A percentile compares a stretch with the other conserved stretches of the same genome.
phyloP scores from a whole-genome alignment of 176 grass and related monocot genomes.

The Eleusine indica region DNA sequence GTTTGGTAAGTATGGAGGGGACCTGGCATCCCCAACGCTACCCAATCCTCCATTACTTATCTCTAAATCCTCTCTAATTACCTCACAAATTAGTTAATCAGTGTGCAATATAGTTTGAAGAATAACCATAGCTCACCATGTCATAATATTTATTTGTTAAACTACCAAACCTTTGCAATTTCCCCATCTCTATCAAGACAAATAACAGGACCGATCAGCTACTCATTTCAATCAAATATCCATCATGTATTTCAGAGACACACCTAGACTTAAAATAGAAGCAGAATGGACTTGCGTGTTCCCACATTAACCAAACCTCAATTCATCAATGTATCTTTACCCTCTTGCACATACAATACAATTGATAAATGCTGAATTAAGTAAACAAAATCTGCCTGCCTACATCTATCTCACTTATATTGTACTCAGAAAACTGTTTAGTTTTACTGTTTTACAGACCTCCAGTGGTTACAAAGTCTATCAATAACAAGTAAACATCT shows the following conservation, averaged over 20 bases:
- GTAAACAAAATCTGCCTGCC: conserved; percentile 27
- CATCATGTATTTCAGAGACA: no score
- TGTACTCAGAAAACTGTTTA: conserved; percentile 20
- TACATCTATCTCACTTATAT: not conserved
- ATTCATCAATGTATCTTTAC: conserved; percentile 17
- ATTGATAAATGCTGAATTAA: conserved; percentile 47
- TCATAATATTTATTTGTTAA: not conserved
- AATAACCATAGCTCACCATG: no score
- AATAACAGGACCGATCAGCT: no score
- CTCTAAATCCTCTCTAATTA: no score
- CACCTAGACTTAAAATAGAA: no score
- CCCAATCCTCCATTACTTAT: no score
- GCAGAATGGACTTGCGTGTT: not conserved
- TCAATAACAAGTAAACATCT: conserved; percentile 17
- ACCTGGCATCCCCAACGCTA: no score
- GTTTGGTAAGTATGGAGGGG: not conserved
- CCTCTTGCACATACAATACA: conserved; percentile 26
- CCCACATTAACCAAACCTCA: conserved; percentile 37
- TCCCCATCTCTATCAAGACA: not conserved
- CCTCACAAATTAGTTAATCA: no score
- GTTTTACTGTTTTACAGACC: not conserved
- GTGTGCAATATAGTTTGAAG: no score
- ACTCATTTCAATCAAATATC: no score
- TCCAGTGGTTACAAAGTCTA: conserved; percentile 17
- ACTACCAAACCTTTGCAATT: not conserved